A percentile compares a stretch with the other conserved stretches of the same genome.
These are phyloP conservation scores for Rhododendron molle DNA, from an alignment of 148 eudicot genomes.

Conservation along the genomic window DNA sequence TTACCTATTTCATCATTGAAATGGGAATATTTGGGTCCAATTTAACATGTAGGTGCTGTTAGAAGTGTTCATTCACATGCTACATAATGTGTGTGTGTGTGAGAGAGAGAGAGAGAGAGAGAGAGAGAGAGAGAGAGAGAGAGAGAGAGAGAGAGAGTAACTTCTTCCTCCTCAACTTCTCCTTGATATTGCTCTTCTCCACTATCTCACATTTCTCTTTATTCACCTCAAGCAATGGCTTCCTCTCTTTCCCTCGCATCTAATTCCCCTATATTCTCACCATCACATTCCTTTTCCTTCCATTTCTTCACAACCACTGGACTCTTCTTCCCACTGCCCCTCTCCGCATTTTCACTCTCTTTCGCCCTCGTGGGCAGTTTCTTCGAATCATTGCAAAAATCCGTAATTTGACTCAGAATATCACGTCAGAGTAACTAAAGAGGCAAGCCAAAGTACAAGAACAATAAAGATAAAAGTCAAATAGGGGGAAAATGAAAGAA, in stretches of 20 bases:
- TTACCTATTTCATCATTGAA: not conserved
- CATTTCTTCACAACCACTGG: not conserved
- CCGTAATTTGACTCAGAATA: conserved; percentile 54
- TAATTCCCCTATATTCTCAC: conserved; percentile 9
- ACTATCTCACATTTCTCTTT: conserved; percentile 31
- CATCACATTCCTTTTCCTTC: conserved; percentile 5
- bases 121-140: not conserved
- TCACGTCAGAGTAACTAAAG: conserved; percentile 29
- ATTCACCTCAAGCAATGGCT: conserved; percentile 48
- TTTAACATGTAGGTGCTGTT: not conserved
- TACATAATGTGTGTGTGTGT: not conserved
- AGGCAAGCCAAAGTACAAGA: too few relatives aligned
- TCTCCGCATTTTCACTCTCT: conserved; percentile 32
- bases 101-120: too few relatives aligned
- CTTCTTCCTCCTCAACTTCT: conserved; percentile 34
- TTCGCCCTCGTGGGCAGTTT: conserved; percentile 45
- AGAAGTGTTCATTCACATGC: not conserved
- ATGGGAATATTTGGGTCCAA: not conserved
- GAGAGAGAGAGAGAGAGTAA: conserved; percentile 15
- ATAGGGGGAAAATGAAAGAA: too few relatives aligned
- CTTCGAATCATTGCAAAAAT: conserved; percentile 74
- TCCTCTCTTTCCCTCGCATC: conserved; percentile 37
- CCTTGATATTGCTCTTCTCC: conserved; percentile 30
- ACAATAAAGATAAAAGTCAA: too few relatives aligned
- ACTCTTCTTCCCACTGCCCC: conserved; percentile 12